Percentiles rank a stretch among this genome's conserved stretches.
phyloP scores from a whole-genome alignment of 2,329 filamentous ascomycete species.

The Venturia nashicola region DNA sequence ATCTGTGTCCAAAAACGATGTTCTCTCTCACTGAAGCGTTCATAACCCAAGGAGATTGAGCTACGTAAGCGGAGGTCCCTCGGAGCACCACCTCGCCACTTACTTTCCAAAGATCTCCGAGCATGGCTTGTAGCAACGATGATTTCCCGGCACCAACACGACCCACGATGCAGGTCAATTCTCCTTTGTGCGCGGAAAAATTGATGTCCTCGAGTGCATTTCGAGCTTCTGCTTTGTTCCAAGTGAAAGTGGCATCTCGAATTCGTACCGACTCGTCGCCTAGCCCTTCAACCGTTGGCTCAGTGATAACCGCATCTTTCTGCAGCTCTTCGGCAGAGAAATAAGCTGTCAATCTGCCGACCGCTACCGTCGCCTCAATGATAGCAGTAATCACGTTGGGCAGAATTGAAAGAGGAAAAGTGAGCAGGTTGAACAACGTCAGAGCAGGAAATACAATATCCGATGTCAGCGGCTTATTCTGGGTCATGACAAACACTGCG shows the following conservation, averaged over 20 bases:
- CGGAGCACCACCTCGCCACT: conserved; percentile 72
- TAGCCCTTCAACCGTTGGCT: conserved; percentile 56
- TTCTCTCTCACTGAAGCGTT: conserved; percentile 97
- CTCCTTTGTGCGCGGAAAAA: conserved; percentile 81
- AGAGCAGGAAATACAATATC: conserved; percentile 91
- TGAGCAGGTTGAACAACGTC: conserved; percentile 90
- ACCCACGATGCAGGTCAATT: conserved; percentile 84
- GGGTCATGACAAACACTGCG: conserved; percentile 80
- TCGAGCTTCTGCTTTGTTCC: conserved; percentile 67
- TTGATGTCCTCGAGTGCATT: conserved; percentile 70
- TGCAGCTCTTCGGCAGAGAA: conserved; percentile 85
- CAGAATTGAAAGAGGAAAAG: conserved; percentile 84
- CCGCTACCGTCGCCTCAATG: conserved; percentile 89
- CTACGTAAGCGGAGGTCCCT: conserved; percentile 79
- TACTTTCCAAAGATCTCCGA: conserved; percentile 86
- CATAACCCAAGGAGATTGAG: conserved; percentile 92
- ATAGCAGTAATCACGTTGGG: conserved; percentile 98
- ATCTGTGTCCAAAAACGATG: conserved; percentile 90
- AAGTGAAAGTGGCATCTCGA: conserved; percentile 79
- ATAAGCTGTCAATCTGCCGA: conserved; percentile 72
- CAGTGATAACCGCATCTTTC: conserved; percentile 60
- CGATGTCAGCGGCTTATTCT: conserved; percentile 69
- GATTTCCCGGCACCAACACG: conserved; percentile 94
- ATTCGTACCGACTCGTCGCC: conserved; percentile 83
- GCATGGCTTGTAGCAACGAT: conserved; percentile 73